phyloP scores from a whole-genome alignment of 2,329 filamentous ascomycete genomes.

The Ophiostoma piceae region DNA sequence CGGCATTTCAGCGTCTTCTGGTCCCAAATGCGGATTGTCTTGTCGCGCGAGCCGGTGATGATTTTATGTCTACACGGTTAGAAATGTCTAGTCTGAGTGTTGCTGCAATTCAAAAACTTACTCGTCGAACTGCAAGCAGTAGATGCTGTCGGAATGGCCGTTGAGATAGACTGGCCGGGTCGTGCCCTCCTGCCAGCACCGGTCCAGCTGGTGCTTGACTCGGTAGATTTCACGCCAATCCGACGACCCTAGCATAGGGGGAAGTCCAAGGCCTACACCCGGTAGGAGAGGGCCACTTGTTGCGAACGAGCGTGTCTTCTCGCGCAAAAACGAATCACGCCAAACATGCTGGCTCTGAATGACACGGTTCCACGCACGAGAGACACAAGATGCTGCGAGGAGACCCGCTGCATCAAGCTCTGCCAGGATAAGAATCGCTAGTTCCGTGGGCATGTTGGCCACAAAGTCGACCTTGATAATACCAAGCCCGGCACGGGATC shows the following conservation, averaged over 20 bases:
- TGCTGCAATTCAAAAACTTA: conserved; percentile 41
- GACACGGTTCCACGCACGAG: conserved; percentile 44
- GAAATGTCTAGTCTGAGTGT: neutral
- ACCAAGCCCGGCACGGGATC: conserved; percentile 32
- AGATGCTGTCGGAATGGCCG: conserved; percentile 92
- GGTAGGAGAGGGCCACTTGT: conserved; percentile 49
- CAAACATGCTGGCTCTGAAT: conserved; percentile 55
- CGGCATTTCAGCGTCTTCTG: conserved; percentile 81
- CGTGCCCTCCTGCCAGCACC: conserved; percentile 72
- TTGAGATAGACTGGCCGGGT: conserved; percentile 83
- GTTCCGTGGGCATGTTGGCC: conserved; percentile 49
- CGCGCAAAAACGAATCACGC: conserved; percentile 58
- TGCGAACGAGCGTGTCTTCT: conserved; percentile 57
- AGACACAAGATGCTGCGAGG: conserved; percentile 47
- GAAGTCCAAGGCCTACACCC: conserved; percentile 54
- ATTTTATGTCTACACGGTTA: conserved; percentile 56
- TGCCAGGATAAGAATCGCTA: conserved; percentile 55
- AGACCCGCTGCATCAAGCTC: conserved; percentile 52
- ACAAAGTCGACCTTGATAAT: conserved; percentile 57
- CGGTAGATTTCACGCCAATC: conserved; percentile 85
- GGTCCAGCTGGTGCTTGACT: conserved; percentile 68
- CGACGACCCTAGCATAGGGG: conserved; percentile 53
- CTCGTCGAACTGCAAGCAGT: conserved; percentile 98
- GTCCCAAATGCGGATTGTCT: conserved; percentile 94
- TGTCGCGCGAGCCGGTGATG: conserved; percentile 91